Conservation (phyloP, 768 basidiomycete genomes). For the Mycena olivaceomarginata region DNA sequence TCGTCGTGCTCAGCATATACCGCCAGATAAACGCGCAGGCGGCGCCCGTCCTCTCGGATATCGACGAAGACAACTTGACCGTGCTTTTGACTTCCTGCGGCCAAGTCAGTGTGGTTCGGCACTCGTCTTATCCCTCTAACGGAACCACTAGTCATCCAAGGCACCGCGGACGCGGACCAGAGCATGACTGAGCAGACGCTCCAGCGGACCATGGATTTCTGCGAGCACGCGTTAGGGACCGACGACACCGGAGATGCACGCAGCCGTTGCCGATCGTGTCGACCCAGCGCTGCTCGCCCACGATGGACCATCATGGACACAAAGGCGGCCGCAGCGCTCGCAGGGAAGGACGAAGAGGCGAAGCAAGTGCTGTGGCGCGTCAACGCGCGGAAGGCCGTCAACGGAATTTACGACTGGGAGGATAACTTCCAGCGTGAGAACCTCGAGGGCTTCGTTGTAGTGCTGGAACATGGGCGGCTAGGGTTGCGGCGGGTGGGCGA, state of each 20-base stretch:
- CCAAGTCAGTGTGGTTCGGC: constrained; percentile 44
- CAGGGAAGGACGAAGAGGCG: constrained; percentile 5
- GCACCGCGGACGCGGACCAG: constrained; percentile 20
- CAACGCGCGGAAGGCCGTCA: constrained; percentile 21
- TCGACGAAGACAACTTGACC: constrained; percentile 69
- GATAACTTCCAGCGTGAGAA: constrained; percentile 4
- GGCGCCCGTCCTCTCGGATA: constrained; percentile 60
- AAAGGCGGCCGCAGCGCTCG: background rate
- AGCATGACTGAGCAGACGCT: background rate
- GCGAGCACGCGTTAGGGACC: constrained; percentile 20
- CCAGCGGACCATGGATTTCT: constrained; percentile 14
- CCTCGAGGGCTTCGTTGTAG: background rate
- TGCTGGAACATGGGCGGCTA: constrained; percentile 6
- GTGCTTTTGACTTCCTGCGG: constrained; percentile 66
- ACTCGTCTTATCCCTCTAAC: no score
- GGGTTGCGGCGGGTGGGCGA: background rate
- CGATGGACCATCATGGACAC: constrained; percentile 3
- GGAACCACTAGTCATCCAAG: background rate
- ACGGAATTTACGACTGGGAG: constrained; percentile 26
- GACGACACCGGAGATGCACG: constrained; percentile 19
- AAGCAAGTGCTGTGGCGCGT: constrained; percentile 20
- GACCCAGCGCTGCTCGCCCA: background rate
- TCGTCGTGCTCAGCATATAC: constrained; percentile 69
- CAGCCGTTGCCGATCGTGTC: background rate
- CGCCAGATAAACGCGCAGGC: constrained; percentile 67